Conservation (phyloP, 139 green algal genomes). For the Chlamydomonas sphaeroides region DNA sequence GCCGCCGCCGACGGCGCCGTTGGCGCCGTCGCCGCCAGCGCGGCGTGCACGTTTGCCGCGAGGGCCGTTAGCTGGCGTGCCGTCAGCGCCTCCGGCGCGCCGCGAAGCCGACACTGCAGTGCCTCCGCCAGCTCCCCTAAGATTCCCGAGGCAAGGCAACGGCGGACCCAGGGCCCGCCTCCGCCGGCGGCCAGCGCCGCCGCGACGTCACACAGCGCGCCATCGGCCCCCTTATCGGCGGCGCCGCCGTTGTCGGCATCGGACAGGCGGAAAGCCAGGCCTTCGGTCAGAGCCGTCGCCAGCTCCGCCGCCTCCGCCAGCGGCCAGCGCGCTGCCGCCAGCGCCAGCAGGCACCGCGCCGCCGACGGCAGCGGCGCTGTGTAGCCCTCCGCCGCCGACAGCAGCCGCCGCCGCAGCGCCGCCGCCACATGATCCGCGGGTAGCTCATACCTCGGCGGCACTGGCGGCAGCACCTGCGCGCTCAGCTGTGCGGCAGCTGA, state of each 20-base stretch:
- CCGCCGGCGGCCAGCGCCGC: constrained; percentile 24
- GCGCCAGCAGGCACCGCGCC: neutral
- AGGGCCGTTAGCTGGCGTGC: neutral
- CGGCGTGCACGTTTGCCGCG: neutral
- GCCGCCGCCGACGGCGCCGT: neutral
- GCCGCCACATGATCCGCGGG: neutral
- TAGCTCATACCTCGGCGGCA: too few relatives aligned
- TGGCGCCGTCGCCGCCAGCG: too few relatives aligned
- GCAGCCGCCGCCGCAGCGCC: neutral
- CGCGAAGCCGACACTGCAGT: constrained; percentile 5
- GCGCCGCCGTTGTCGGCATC: neutral
- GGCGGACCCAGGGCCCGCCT: constrained; percentile 11
- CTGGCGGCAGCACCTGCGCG: too few relatives aligned
- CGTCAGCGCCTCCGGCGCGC: neutral
- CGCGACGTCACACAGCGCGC: neutral
- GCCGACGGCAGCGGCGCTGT: neutral
- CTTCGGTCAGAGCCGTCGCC: constrained; percentile 5
- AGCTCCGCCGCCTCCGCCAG: neutral
- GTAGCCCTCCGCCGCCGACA: neutral
- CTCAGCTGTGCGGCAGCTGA: too few relatives aligned
- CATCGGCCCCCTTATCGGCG: neutral
- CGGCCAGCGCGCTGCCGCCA: neutral
- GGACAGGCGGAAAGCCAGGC: neutral
- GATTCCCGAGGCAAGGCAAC: neutral
- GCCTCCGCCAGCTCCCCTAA: constrained; percentile 2